phyloP scores from a whole-genome alignment of 2,329 filamentous ascomycete genomes.

The Seiridium unicorne region DNA sequence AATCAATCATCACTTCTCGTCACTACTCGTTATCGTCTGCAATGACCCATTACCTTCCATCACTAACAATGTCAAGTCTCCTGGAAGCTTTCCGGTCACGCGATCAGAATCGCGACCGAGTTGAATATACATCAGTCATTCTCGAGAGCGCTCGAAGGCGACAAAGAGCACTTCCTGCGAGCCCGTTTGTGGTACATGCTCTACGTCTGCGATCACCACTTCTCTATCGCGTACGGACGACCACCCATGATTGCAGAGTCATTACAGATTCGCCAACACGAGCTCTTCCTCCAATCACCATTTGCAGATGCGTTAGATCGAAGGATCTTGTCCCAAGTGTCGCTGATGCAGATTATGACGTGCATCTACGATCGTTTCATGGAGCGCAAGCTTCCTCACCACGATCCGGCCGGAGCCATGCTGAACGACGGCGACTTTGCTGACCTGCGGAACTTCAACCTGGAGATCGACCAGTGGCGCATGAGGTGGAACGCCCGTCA shows the following conservation, averaged over 20 bases:
- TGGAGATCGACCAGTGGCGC: constrained; percentile 18
- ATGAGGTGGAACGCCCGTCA: constrained; percentile 21
- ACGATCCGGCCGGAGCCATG: constrained; percentile 12
- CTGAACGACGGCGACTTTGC: constrained; percentile 15
- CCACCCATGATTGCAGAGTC: constrained; percentile 15
- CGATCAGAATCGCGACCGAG: constrained; percentile 57
- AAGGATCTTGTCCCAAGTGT: constrained; percentile 11
- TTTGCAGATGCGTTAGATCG: constrained; percentile 16
- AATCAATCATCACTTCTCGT: too few relatives aligned
- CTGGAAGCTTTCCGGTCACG: constrained; percentile 58
- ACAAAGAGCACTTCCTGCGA: constrained; percentile 48
- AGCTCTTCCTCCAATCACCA: constrained; percentile 9
- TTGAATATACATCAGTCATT: constrained; percentile 54
- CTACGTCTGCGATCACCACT: constrained; percentile 66
- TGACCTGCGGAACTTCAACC: constrained; percentile 17
- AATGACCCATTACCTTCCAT: neutral
- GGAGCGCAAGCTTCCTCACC: constrained; percentile 7
- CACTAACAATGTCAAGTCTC: constrained; percentile 20
- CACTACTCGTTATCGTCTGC: neutral
- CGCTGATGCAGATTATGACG: constrained; percentile 13
- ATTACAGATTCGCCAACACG: constrained; percentile 6
- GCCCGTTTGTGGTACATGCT: constrained; percentile 62
- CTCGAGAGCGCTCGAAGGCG: constrained; percentile 44
- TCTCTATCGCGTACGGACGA: constrained; percentile 56
- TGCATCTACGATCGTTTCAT: constrained; percentile 16